phyloP scores from a whole-genome alignment of 257 asterid species.

The Lycium barbarum region DNA sequence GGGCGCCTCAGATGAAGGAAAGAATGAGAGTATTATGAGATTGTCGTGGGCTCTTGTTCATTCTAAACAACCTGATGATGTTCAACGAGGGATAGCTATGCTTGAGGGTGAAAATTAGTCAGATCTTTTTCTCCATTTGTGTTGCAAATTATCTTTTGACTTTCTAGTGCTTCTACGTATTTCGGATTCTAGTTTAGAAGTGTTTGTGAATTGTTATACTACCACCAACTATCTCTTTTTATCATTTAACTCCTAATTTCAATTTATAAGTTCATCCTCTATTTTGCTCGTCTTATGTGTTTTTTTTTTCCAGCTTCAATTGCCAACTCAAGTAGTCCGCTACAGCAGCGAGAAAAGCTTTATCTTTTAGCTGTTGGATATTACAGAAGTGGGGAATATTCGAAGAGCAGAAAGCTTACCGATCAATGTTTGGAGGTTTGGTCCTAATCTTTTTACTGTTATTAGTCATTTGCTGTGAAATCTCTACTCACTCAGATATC shows the following conservation, averaged over 20 bases:
- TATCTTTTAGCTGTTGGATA: slow-evolving; percentile 70
- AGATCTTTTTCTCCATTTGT: neutral
- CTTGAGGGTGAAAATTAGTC: slow-evolving; percentile 60
- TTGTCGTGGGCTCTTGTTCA: slow-evolving; percentile 90
- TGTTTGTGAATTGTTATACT: neutral
- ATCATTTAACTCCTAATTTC: slow-evolving; percentile 6
- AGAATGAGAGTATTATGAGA: slow-evolving; percentile 69
- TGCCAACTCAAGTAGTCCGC: slow-evolving; percentile 50
- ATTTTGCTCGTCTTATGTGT: slow-evolving; percentile 4
- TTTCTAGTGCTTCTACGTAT: slow-evolving; percentile 3
- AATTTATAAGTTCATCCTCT: neutral
- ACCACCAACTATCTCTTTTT: neutral
- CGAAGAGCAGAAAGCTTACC: slow-evolving; percentile 60
- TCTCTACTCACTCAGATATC: neutral
- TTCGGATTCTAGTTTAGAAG: neutral
- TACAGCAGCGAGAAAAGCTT: slow-evolving; percentile 70
- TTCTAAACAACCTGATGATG: slow-evolving; percentile 65
- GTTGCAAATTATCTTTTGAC: neutral
- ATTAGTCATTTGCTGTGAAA: neutral
- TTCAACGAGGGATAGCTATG: slow-evolving; percentile 81
- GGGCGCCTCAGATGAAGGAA: slow-evolving; percentile 51
- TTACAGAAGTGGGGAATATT: slow-evolving; percentile 66
- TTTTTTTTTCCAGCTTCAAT: slow-evolving; percentile 53
- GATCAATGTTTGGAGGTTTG: slow-evolving; percentile 72
- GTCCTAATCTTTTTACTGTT: neutral